These are phyloP conservation scores for Rhytidiadelphus loreus DNA, from an alignment of 225 moss, liverwort and hornwort genomes.

Conservation along the genomic window DNA sequence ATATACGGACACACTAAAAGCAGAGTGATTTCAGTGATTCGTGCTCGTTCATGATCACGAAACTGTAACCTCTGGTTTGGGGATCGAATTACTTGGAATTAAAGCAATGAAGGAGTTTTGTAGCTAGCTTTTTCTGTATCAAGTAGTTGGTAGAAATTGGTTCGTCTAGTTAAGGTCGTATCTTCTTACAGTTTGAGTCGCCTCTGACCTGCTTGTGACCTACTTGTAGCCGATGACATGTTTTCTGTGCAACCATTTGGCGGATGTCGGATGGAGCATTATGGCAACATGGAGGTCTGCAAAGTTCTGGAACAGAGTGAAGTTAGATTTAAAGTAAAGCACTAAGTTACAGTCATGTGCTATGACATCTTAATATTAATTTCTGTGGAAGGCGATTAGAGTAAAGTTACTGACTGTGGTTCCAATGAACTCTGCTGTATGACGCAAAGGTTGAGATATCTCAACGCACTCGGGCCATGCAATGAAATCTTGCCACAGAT, in stretches of 20 bases:
- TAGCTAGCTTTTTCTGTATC: too few relatives aligned
- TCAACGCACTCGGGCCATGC: too few relatives aligned
- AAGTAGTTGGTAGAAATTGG: too few relatives aligned
- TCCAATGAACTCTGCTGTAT: background rate
- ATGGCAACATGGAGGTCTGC: slow-evolving; percentile 53
- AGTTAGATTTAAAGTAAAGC: slow-evolving; percentile 25
- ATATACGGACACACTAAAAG: background rate
- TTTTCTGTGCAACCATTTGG: slow-evolving; percentile 19
- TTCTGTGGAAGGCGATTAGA: background rate
- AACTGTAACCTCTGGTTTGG: background rate
- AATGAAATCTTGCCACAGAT: too few relatives aligned
- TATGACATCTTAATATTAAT: background rate
- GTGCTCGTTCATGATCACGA: background rate
- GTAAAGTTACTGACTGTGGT: too few relatives aligned
- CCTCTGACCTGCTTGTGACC: background rate
- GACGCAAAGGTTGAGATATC: too few relatives aligned
- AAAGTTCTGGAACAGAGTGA: slow-evolving; percentile 50
- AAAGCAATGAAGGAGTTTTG: too few relatives aligned
- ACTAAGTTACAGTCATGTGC: background rate
- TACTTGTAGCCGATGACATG: background rate
- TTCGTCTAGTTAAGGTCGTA: too few relatives aligned
- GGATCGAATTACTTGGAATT: background rate
- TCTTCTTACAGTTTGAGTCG: too few relatives aligned
- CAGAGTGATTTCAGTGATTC: background rate
- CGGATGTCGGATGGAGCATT: background rate